Evolutionary conservation across 1,284 basidiomycete species (phyloP).

Genomic region (Heterobasidion annosum): DNA sequence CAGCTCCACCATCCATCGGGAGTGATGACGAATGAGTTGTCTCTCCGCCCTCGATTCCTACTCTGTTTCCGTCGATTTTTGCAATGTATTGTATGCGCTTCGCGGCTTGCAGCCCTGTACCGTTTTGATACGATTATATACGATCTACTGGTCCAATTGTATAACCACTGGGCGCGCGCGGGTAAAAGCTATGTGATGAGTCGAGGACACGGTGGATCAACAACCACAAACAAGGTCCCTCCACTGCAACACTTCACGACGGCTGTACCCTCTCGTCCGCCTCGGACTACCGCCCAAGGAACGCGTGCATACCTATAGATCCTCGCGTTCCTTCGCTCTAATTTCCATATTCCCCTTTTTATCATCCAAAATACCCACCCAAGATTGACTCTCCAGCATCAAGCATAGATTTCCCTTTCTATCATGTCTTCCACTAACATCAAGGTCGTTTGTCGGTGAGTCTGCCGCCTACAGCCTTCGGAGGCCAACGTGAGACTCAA

Average conservation of each 20-base stretch:
- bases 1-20: conserved; percentile 20
- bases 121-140: too few relatives aligned
- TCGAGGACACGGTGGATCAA: not conserved
- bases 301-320: not conserved
- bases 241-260: not conserved
- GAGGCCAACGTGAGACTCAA: not conserved
- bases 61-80: not conserved
- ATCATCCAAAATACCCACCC: not conserved
- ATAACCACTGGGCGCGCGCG: not conserved
- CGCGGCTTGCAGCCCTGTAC: too few relatives aligned
- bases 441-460: conserved; percentile 92
- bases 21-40: conserved; percentile 15
- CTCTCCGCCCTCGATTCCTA: not conserved
- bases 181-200: not conserved
- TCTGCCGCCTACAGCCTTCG: conserved; percentile 5
- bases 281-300: not conserved
- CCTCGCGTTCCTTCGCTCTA: conserved; percentile 1
- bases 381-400: not conserved
- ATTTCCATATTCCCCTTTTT: not conserved
- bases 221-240: not conserved
- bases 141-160: not conserved
- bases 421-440: conserved; percentile 77
- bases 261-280: not conserved
- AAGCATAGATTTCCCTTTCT: conserved; percentile 4
- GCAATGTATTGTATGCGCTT: too few relatives aligned